Base-by-base conservation (phyloP, 129 eudicot species). In the Logfia minima region DNA sequence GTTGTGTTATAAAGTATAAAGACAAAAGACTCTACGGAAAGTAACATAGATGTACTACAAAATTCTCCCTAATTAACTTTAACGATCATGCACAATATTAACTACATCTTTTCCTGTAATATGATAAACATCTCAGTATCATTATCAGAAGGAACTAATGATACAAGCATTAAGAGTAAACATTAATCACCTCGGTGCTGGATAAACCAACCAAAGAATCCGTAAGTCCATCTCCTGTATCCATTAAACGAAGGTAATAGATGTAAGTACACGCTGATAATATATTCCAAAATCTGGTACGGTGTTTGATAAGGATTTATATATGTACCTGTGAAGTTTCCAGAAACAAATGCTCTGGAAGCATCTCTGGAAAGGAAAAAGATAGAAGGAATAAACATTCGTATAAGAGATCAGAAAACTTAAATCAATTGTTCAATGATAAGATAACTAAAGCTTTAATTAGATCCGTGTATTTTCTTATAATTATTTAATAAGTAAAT, bases 331-430 rank as follows among this genome's bases (percentile, higher is more conserved):
- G 98, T 84, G 77, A 94, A 91, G 75, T 94, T 91, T 71, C 98
- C 98, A 0, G 98, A 94, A 51, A 89, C 84, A 82, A 94, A 94
- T 84, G 98, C 98, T 48, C 98, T 93, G 14, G 98, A 91, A 61
- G 98, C 98, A 85, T 94, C 98, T 84, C 97, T 92, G 90, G 18
- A 79, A 79, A 72, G 28, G 11, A 18, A 45, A 37, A n/a, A 48
- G 51, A 77, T 9, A 76, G 37, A 74, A 37, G 8, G 39, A 43
- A 66, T 7, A 35, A 41, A 9, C 31, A 74, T 55, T 19, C 66
- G 10, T 56, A 31, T 56, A 21, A 65, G 18, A 22, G 2, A 37
- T 71, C 41, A 48, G 5, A 24, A n/a, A 77, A 66, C 52, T 6
- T 4, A 45, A 51, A 52, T 77, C 17, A 24, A 45, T 58, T 19